Evolutionary conservation across 202 grass and related monocot species (phyloP).

Genomic region (Schoenoplectus triqueter): DNA sequence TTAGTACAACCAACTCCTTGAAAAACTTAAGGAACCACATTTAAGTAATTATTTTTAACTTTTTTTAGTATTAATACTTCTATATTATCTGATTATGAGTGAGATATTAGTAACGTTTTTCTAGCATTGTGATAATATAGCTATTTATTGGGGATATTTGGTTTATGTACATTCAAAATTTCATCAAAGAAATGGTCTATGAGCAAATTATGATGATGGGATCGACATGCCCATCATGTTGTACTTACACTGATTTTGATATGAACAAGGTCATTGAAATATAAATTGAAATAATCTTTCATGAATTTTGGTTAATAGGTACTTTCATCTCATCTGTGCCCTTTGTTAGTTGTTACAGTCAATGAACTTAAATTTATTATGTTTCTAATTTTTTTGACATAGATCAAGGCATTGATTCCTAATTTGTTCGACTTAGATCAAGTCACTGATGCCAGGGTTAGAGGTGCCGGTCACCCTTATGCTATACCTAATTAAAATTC

Average conservation of each 20-base stretch:
- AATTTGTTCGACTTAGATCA: constrained; percentile 53
- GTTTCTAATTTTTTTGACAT: constrained; percentile 29
- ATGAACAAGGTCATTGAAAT: constrained; percentile 64
- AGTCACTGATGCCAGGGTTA: constrained; percentile 63
- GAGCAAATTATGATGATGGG: constrained; percentile 72
- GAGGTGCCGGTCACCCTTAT: constrained; percentile 80
- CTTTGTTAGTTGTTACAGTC: not conserved
- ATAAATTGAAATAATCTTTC: not conserved
- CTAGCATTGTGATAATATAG: too few species aligned
- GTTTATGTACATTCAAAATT: not conserved
- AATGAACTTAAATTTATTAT: constrained; percentile 5
- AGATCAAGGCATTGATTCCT: not conserved
- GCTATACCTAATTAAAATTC: constrained; percentile 51
- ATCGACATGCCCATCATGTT: constrained; percentile 78
- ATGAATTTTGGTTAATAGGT: not conserved
- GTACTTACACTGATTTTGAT: constrained; percentile 62
- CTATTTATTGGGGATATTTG: too few species aligned
- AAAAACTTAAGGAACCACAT: not conserved
- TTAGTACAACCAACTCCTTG: not conserved
- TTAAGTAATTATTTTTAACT: too few species aligned
- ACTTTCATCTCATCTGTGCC: constrained; percentile 19
- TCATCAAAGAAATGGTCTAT: constrained; percentile 71
- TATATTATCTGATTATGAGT: too few species aligned
- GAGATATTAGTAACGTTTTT: too few species aligned
- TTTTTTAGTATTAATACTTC: too few species aligned